Conservation (phyloP, 768 basidiomycete species). For the Termitomyces heimii region DNA sequence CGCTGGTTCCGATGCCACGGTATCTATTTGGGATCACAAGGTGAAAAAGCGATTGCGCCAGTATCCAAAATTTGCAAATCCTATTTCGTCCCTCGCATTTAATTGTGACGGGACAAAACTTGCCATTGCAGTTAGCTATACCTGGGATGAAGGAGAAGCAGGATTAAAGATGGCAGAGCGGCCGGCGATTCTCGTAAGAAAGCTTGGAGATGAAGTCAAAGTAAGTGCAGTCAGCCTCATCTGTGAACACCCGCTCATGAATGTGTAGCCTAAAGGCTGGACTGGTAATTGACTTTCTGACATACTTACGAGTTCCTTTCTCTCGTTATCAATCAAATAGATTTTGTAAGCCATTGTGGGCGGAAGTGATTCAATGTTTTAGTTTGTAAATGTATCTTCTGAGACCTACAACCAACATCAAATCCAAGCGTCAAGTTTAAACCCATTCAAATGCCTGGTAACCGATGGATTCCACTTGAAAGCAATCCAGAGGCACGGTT, state of each 20-base stretch:
- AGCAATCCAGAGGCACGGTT: conserved; percentile 49
- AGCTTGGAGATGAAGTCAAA: conserved; percentile 75
- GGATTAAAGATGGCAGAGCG: conserved; percentile 60
- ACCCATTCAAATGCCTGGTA: conserved; percentile 3
- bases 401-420: neutral
- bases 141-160: conserved; percentile 83
- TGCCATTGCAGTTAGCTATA: conserved; percentile 83
- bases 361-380: neutral
- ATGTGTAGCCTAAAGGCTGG: conserved; percentile 14
- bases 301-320: neutral
- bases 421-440: neutral
- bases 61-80: conserved; percentile 70
- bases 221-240: conserved; percentile 22
- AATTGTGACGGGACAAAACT: conserved; percentile 78
- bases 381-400: neutral
- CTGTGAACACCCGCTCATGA: neutral
- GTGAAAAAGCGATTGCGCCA: conserved; percentile 94
- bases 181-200: conserved; percentile 56
- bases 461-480: conserved; percentile 75
- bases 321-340: neutral
- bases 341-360: neutral
- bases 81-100: conserved; percentile 79
- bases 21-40: conserved; percentile 96
- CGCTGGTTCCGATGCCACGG: conserved; percentile 89
- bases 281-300: conserved; percentile 8